Evolutionary conservation across 140 eudicot genomes (phyloP), one percentile per base, ranked within the genome.

Genomic region (Bidens hawaiensis): DNA sequence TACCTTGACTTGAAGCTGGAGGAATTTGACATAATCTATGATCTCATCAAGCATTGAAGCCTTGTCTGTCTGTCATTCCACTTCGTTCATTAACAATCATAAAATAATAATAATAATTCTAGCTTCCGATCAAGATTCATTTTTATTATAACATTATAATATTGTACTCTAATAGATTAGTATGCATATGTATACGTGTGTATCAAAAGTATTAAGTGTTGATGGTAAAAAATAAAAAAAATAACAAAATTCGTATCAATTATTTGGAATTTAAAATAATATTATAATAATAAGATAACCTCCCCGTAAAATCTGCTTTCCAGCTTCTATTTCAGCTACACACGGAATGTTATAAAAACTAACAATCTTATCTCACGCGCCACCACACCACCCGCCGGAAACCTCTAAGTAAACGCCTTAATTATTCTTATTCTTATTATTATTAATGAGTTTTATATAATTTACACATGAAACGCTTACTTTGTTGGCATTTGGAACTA

Each of bases 21-120:
- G 93, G 72, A 91, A 91, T 78, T 85, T 91, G 80, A 91, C 98
- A 80, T 91, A 91, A 83, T 91, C 98, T 82, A 91, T 91, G 79
- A 91, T 91, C 87, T 91, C 98, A 82, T 91, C 98, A n/a, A 91
- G 89, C 98, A 91, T 91, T 51, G 98, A 87, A 71, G 96, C 98
- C 81, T 87, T 91, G 83, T 91, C 98, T 24, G 98, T 91, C 98
- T 91, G 95, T 76, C 88, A 84, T 81, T 53, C 60, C 60, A 51
- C 59, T 51, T 51, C 15, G 16, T 51, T 51, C 28, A 55, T 55
- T 55, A 28, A 55, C 24, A 55, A 16, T 0, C 41, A 28, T 16
- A 5, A 55, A n/a, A 55, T 27, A n/a, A n/a, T n/a, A n/a, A 55
- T 16, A 55, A 55, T 54, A 54, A 53, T 27, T 5, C 23, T n/a